Conservation (phyloP, 164 flowering plant species). For the Chloranthus sessilifolius region DNA sequence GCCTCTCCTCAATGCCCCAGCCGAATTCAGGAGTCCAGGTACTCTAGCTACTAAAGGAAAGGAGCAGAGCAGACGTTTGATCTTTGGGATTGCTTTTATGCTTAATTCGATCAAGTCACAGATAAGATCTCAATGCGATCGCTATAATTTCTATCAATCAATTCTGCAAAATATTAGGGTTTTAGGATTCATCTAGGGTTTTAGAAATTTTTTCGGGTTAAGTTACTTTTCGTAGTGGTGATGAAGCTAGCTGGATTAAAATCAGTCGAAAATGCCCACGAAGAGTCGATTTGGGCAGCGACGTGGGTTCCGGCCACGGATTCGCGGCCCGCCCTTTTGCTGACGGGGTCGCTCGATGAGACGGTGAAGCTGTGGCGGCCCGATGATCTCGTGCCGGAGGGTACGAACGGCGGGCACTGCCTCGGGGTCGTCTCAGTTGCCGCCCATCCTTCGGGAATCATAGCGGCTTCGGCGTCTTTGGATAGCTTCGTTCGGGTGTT, state of each 20-base stretch:
- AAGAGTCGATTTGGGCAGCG: constrained; percentile 87
- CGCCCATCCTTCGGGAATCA: constrained; percentile 84
- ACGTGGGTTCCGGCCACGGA: constrained; percentile 86
- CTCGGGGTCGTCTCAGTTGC: constrained; percentile 92
- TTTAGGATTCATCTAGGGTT: no score
- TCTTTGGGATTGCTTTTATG: no score
- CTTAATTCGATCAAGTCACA: no score
- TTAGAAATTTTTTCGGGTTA: no score
- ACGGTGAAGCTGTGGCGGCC: constrained; percentile 80
- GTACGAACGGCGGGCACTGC: constrained; percentile 90
- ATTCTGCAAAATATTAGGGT: no score
- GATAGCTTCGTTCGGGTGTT: constrained; percentile 93
- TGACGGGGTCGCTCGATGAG: constrained; percentile 93
- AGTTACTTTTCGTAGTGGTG: not conserved
- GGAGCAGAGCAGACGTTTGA: no score
- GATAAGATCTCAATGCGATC: no score
- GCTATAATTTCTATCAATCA: no score
- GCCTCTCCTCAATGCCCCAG: constrained; percentile 78
- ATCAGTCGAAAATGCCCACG: constrained; percentile 75
- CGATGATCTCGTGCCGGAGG: constrained; percentile 49
- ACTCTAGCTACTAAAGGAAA: no score
- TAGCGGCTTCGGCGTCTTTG: constrained; percentile 93
- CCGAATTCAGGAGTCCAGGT: constrained; percentile 64
- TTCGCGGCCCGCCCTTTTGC: constrained; percentile 53
- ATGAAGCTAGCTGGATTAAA: constrained; percentile 89